Base-by-base conservation (phyloP, 495 filamentous ascomycete species). In the Aspergillus kassunensis region DNA sequence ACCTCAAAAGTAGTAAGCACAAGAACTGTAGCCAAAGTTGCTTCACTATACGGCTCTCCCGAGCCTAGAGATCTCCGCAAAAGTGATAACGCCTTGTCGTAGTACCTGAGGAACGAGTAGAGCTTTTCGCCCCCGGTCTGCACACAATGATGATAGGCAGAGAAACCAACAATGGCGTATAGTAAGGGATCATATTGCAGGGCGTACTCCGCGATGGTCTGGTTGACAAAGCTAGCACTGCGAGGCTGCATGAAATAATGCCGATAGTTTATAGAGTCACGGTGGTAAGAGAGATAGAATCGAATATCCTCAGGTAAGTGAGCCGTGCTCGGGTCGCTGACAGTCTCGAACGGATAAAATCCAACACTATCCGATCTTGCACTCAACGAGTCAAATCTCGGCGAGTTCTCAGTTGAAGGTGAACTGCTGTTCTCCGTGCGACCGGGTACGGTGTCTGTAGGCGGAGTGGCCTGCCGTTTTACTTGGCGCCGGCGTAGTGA, bases 1-100 rank as follows among this genome's bases (percentile, higher is more conserved):
- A 96, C 92, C 83, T 98, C 93, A 53, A 96, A 90, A 7, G 85
- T 91, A 37, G 91, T 91, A 34, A 97, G 82, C 55, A 97, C 90
- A 34, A 98, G 73, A 30, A 98, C 92, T 6, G 91, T 95, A 46
- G 96, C 70, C 29, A 98, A 65, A 10, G 85, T 96, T n/a, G 86
- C 81, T 29, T 86, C 75, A 33, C 60, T 86, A 58, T 89, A 86
- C 53, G 77, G 80, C 54, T 88, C 84, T 37, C 80, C 81, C 20
- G 77, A 85, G 33, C 79, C 78, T 35, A 97, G 66, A 10, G 84
- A 91, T 42, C 76, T 76, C 10, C 92, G 77, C 24, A 98, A 77
- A 12, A 90, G 64, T 18, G 77, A 82, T 24, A 98, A 83, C 4
- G 92, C 90, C 64, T 81, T 84, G 65, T 95, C 90, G 70, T 97